A percentile compares a stretch with the other conserved stretches of the same genome.
phyloP scores from a whole-genome alignment of 83 land plant species.

The Larix sibirica region DNA sequence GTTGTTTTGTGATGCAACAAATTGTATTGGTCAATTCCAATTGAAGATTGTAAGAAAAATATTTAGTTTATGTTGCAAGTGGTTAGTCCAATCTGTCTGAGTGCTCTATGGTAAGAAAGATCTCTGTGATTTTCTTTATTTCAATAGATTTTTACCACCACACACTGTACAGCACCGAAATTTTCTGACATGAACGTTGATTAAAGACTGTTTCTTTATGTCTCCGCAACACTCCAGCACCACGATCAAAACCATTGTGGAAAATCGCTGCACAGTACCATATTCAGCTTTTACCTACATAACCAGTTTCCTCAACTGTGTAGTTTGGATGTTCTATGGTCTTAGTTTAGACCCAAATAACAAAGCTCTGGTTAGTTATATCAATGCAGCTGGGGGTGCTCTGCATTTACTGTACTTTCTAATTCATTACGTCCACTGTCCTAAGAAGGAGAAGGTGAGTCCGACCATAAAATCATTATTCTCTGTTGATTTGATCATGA shows the following conservation, averaged over 20 bases:
- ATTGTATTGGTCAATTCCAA: no score
- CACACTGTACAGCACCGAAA: no score
- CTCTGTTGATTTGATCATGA: no score
- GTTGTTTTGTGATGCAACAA: no score
- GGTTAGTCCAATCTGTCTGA: no score
- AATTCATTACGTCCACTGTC: constrained; percentile 3
- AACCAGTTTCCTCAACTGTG: background rate
- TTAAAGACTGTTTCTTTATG: background rate
- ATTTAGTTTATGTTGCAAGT: no score
- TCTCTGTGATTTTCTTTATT: no score
- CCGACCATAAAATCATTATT: background rate
- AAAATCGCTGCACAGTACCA: background rate
- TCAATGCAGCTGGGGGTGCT: constrained; percentile 6
- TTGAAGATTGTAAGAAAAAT: no score
- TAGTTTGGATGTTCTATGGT: background rate
- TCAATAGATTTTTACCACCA: no score
- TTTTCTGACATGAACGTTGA: no score
- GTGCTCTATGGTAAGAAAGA: no score
- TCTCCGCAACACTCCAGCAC: background rate
- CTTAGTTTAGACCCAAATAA: background rate
- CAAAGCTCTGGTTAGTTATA: background rate
- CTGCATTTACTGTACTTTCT: background rate
- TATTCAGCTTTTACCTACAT: constrained; percentile 7
- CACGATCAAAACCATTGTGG: background rate
- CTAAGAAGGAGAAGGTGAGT: background rate